Conservation (phyloP, 2,329 filamentous ascomycete species). For the Neopestalotiopsis clavispora region DNA sequence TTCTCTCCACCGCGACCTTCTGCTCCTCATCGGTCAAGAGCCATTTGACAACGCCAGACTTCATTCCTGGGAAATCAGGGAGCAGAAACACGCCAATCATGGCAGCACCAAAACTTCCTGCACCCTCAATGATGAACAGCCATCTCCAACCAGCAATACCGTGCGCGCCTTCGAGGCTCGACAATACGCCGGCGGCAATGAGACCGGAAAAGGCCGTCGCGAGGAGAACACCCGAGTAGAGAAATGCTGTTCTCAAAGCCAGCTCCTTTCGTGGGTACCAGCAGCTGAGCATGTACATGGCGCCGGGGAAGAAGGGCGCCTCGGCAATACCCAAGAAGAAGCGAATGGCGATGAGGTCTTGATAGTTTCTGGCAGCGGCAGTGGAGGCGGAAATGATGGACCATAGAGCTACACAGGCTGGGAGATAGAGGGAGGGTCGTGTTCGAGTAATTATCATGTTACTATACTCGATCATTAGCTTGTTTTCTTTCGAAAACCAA, state of each 20-base stretch:
- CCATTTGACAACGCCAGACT: conserved; percentile 42
- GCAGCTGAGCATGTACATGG: conserved; percentile 17
- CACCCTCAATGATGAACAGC: conserved; percentile 62
- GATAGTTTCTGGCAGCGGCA: conserved; percentile 42
- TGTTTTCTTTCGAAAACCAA: neutral
- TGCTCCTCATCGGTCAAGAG: conserved; percentile 51
- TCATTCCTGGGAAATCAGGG: conserved; percentile 40
- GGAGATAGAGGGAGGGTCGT: conserved; percentile 19
- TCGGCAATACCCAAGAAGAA: conserved; percentile 25
- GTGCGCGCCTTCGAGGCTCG: conserved; percentile 59
- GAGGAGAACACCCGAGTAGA: conserved; percentile 42
- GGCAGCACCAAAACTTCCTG: conserved; percentile 66
- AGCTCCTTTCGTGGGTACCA: conserved; percentile 19
- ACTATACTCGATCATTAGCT: neutral
- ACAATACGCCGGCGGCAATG: conserved; percentile 60
- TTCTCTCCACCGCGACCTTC: conserved; percentile 48
- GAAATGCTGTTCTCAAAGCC: conserved; percentile 37
- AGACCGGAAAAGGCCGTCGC: conserved; percentile 60
- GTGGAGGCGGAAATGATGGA: conserved; percentile 46
- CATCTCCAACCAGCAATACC: conserved; percentile 50
- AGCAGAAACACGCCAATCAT: conserved; percentile 62
- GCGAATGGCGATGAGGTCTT: conserved; percentile 41
- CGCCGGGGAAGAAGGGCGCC: conserved; percentile 17
- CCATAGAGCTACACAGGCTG: conserved; percentile 46
- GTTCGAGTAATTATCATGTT: neutral